phyloP scores from a whole-genome alignment of 805 yeast species.

The Schwanniomyces occidentalis region DNA sequence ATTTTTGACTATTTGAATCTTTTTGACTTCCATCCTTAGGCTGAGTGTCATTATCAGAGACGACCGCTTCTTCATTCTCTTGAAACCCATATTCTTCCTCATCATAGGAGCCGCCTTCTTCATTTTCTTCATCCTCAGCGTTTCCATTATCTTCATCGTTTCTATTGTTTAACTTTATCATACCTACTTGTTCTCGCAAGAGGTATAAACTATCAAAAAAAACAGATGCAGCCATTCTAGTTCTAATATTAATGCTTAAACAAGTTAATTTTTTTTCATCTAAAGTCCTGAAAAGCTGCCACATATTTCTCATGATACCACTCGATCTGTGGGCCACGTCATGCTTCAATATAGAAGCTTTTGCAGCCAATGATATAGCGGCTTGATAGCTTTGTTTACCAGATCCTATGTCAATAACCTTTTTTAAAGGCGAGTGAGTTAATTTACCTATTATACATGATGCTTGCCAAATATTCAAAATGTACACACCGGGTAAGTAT shows the following conservation, averaged over 20 bases:
- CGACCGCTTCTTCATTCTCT: constrained; percentile 21
- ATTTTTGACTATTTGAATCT: constrained; percentile 23
- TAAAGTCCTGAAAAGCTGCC: constrained; percentile 80
- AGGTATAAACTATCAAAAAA: constrained; percentile 89
- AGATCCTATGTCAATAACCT: constrained; percentile 63
- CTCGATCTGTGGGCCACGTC: constrained; percentile 92
- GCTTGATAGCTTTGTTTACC: constrained; percentile 70
- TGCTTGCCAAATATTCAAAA: constrained; percentile 88
- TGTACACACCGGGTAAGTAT: constrained; percentile 81
- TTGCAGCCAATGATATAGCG: constrained; percentile 67
- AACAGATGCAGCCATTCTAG: constrained; percentile 90
- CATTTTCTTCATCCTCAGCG: constrained; percentile 30
- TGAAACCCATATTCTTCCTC: constrained; percentile 23
- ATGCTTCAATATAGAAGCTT: constrained; percentile 84
- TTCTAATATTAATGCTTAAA: constrained; percentile 58
- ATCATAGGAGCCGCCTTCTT: constrained; percentile 22
- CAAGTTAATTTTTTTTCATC: constrained; percentile 49
- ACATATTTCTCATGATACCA: constrained; percentile 90
- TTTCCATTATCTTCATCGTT: constrained; percentile 24
- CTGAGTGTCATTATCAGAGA: constrained; percentile 11
- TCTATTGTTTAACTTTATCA: constrained; percentile 57
- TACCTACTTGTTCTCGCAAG: constrained; percentile 83
- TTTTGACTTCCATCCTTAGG: constrained; percentile 7
- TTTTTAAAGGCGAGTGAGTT: constrained; percentile 70
- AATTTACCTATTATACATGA: constrained; percentile 80